Base-by-base conservation (phyloP, 2,329 filamentous ascomycete species). In the Epichloe sibirici region DNA sequence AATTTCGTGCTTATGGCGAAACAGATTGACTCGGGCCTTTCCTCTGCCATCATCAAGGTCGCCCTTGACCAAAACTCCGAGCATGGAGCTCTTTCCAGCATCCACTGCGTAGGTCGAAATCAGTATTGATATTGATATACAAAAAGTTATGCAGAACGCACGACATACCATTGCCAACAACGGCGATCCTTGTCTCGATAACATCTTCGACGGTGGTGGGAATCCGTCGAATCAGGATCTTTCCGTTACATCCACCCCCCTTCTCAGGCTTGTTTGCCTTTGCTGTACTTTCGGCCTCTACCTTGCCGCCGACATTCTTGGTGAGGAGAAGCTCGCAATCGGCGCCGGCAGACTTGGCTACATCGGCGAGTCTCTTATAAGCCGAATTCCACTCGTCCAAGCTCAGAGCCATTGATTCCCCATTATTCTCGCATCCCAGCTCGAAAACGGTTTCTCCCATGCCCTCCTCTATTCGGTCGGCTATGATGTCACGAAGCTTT, bases 1-100 rank as follows among this genome's bases (percentile, higher is more conserved):
- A 42, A 97, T 86, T 70, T 98, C 93, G 64, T 98, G 93, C 70
- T 98, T 97, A 69, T 98, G 93, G 15, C 93, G 82, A 71, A 98
- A 98, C 12, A 98, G 81, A 58, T 95, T 97, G 49, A 98, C 88
- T 56, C 93, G 85, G 45, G 93, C 91, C 67, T 88, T 91, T 12
- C 93, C 93, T 64, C 93, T 81, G 15, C 93, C 93, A 69, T 98
- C 93, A 62, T 98, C 93, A 2, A 98, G 81, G 49, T 88, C 88
- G 5, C 93, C 93, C 69, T 97, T 97, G 6, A 97, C 93, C 5
- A 98, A 75, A 1, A 98, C 93, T 44, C 93, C 93, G 2, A 98
- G 74, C 80, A 97, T 86, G 31, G 93, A 97, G 65, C 88, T 95
- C 71, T 98, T 98, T 0, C 93, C 93, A 9, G 93, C 93, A 66